Evolutionary conservation across 345 rosid species (phyloP), one percentile per base, ranked within the genome.

Genomic region (Mercurialis annua): DNA sequence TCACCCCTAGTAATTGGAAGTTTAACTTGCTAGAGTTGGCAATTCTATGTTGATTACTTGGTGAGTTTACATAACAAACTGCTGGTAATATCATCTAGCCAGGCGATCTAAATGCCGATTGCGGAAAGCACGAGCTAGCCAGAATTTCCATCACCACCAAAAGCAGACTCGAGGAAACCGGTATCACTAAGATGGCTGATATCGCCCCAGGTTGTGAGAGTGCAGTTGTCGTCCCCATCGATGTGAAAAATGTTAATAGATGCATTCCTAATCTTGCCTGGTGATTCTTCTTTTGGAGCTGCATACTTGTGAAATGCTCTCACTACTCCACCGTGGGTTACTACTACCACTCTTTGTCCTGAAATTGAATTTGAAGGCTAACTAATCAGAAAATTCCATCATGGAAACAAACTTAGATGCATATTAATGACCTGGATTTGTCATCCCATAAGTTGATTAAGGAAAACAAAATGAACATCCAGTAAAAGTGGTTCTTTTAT

Each of bases 271-370:
- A 62, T 62, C 52, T 56, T 62, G 51, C 72, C 65, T 3, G 65
- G 53, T 52, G 38, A n/a, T 46, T 54, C 27, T 46, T 16, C 51
- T 17, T 14, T 29, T 26, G 68, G 47, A 62, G 72, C 64, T 46
- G 46, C 70, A 26, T 17, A 62, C 30, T 56, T 62, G 65, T 62
- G 60, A 55, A 62, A 46, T 48, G 44, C 52, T 47, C 64, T 54
- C 26, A 26, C 15, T 47, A 62, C 68, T 43, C 62, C 73, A 17
- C 62, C 73, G 26, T 54, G 56, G 62, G 68, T 62, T n/a, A 47
- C 58, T 51, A 64, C 59, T 18, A 26, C 43, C 51, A 26, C 57
- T 56, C 50, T 59, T 23, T 71, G 64, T 33, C 64, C 64, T 56
- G 64, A 50, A 70, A 20, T 20, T 16, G 33, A 52, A 38, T 56